Percentiles rank a stretch among this genome's conserved stretches.
Evolutionary conservation across 78 protist genomes (phyloP).

Genomic region (Speleostelium caveatum): DNA sequence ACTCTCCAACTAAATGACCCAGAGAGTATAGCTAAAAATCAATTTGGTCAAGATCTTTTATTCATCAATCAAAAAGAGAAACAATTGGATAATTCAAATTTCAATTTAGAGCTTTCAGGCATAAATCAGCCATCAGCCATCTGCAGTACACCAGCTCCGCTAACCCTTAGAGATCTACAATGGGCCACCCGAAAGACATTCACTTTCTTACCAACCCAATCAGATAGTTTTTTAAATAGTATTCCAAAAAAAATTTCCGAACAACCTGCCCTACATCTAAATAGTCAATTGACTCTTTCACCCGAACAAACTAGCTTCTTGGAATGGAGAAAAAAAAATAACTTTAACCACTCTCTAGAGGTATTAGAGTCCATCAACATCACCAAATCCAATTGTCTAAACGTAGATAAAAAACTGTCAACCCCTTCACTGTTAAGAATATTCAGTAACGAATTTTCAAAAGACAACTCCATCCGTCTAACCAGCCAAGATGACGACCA

Average conservation of each 20-base stretch:
- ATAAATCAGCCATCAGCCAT: background rate
- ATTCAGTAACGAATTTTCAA: constrained; percentile 18
- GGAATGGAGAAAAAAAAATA: constrained; percentile 36
- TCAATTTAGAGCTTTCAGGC: background rate
- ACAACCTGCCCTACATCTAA: background rate
- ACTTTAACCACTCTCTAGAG: background rate
- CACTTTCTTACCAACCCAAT: constrained; percentile 14
- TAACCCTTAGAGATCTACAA: constrained; percentile 6
- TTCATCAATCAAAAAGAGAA: background rate
- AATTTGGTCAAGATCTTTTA: background rate
- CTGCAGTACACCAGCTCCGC: too few species aligned
- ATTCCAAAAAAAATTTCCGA: constrained; percentile 26
- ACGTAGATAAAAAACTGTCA: constrained; percentile 8
- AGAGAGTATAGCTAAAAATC: constrained; percentile 17
- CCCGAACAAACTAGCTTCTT: constrained; percentile 4
- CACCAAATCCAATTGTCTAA: background rate
- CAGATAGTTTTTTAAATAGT: background rate
- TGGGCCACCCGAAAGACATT: constrained; percentile 25
- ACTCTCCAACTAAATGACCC: background rate
- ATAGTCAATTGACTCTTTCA: background rate
- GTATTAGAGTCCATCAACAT: constrained; percentile 18
- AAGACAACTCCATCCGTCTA: background rate
- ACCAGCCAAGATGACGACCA: constrained; percentile 22
- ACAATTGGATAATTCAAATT: background rate
- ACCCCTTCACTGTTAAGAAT: background rate